Evolutionary conservation across 2,329 filamentous ascomycete species (phyloP).

Genomic region (Fusarium poae): DNA sequence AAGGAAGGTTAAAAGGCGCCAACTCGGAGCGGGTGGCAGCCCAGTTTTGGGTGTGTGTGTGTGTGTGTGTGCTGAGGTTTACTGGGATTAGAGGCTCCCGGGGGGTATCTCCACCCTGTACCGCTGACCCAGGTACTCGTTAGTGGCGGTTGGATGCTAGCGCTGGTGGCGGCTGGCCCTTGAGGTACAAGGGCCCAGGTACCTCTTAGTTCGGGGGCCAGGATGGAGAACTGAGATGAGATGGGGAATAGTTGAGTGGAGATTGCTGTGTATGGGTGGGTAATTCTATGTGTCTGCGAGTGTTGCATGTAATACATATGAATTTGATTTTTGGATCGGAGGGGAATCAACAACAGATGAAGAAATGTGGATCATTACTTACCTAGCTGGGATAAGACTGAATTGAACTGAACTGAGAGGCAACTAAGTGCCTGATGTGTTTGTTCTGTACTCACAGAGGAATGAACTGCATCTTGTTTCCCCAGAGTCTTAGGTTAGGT

Average conservation of each 20-base stretch:
- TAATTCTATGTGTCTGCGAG: conserved; percentile 11
- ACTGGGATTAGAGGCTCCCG: conserved; percentile 25
- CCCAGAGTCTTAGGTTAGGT: conserved; percentile 39
- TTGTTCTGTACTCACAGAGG: conserved; percentile 10
- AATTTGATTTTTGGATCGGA: conserved; percentile 25
- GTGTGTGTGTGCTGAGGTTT: conserved; percentile 28
- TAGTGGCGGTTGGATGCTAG: conserved; percentile 39
- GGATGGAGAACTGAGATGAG: conserved; percentile 42
- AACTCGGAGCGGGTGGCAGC: conserved; percentile 48
- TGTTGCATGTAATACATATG: conserved; percentile 13
- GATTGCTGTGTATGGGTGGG: conserved; percentile 39
- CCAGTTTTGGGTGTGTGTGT: conserved; percentile 40
- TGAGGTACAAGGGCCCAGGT: conserved; percentile 34
- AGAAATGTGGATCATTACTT: conserved; percentile 42
- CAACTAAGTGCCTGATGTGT: background rate
- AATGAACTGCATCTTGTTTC: conserved; percentile 39
- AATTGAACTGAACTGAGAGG: background rate
- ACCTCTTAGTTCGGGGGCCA: conserved; percentile 37
- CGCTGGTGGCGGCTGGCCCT: conserved; percentile 40
- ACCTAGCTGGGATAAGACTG: conserved; percentile 9
- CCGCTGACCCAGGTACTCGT: conserved; percentile 27
- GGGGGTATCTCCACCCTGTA: conserved; percentile 16
- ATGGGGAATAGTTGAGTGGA: conserved; percentile 39
- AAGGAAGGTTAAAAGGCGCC: conserved; percentile 25
- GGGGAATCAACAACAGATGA: conserved; percentile 23